These are phyloP conservation scores for Paracorniculantispora psalliotae DNA, from an alignment of 2,329 filamentous ascomycete species.

Conservation along the genomic window DNA sequence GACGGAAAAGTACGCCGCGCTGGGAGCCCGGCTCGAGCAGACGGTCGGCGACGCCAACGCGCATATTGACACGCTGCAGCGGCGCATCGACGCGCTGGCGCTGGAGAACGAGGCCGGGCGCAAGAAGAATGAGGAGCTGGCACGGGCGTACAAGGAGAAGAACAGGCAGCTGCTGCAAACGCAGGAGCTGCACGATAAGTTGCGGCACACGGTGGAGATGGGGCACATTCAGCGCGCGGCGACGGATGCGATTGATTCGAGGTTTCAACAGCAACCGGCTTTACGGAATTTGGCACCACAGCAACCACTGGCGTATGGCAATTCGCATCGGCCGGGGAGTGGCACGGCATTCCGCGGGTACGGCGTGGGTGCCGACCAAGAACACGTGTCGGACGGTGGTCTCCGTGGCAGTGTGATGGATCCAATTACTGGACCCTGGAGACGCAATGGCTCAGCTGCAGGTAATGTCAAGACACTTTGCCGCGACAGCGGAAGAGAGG, in stretches of 20 bases:
- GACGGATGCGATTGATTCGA: constrained; percentile 36
- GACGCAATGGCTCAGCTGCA: background rate
- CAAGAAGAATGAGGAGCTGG: constrained; percentile 68
- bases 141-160: constrained; percentile 64
- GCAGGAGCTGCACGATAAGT: constrained; percentile 59
- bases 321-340: background rate
- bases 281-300: constrained; percentile 14
- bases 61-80: constrained; percentile 62
- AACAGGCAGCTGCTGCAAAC: constrained; percentile 62
- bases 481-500: no score
- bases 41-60: constrained; percentile 69
- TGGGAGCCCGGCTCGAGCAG: constrained; percentile 66
- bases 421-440: background rate
- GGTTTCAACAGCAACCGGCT: constrained; percentile 10
- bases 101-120: constrained; percentile 58
- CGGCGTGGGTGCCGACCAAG: background rate
- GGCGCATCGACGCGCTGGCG: constrained; percentile 57
- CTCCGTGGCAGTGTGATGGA: background rate
- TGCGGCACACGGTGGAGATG: constrained; percentile 51
- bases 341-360: background rate
- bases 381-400: background rate
- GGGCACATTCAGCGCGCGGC: constrained; percentile 52
- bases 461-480: background rate
- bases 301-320: constrained; percentile 9
- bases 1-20: constrained; percentile 62